Conservation (phyloP, 495 filamentous ascomycete genomes). For the Lepidopterella palustris region DNA sequence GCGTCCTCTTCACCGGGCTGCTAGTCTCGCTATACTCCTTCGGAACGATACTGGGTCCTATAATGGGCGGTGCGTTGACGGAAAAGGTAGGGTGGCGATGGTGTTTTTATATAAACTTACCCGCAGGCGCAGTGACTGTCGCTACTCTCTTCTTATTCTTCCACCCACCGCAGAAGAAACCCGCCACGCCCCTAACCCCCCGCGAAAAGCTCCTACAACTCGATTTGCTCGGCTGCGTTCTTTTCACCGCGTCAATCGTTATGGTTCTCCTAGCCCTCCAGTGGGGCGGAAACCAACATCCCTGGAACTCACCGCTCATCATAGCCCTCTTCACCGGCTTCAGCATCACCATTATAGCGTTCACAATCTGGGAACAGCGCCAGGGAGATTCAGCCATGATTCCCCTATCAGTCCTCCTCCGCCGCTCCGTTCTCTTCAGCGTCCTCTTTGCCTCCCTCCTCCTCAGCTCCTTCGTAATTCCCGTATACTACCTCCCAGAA, state of each 20-base stretch:
- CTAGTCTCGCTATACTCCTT: slow-evolving; percentile 29
- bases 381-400: slow-evolving; percentile 9
- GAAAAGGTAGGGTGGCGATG: slow-evolving; percentile 21
- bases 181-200: background rate
- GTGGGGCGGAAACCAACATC: background rate
- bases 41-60: slow-evolving; percentile 20
- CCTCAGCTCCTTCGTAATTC: background rate
- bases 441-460: background rate
- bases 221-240: background rate
- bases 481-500: slow-evolving; percentile 5
- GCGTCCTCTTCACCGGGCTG: slow-evolving; percentile 2
- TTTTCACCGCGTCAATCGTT: background rate
- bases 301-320: background rate
- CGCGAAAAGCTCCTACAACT: background rate
- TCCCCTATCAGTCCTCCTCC: slow-evolving; percentile 1
- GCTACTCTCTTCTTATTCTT: slow-evolving; percentile 42
- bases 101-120: slow-evolving; percentile 19
- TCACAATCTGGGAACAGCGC: background rate
- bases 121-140: slow-evolving; percentile 33
- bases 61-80: slow-evolving; percentile 25
- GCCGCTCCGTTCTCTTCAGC: background rate
- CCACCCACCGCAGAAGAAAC: slow-evolving; percentile 15
- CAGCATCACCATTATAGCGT: slow-evolving; percentile 12
- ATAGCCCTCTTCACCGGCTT: slow-evolving; percentile 12
- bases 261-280: slow-evolving; percentile 1